phyloP scores from a whole-genome alignment of 2,329 filamentous ascomycete genomes.

The Phialemoniopsis sp. region DNA sequence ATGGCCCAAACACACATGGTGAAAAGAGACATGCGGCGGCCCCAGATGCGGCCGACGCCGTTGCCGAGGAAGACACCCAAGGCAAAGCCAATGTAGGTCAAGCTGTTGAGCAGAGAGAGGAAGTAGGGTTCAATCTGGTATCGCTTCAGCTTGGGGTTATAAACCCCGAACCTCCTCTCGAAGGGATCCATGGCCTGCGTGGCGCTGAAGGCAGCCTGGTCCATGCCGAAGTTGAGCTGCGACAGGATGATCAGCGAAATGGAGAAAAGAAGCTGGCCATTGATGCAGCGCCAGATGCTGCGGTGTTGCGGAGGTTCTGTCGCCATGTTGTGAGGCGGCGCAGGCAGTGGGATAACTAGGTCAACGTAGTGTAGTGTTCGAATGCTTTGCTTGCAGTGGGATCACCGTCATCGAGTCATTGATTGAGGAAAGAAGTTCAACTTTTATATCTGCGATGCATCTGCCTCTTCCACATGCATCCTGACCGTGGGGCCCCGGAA shows the following conservation, averaged over 20 bases:
- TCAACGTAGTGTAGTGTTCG: too few relatives aligned
- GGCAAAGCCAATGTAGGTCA: conserved; percentile 6
- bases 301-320: too few relatives aligned
- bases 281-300: too few relatives aligned
- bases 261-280: too few relatives aligned
- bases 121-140: conserved; percentile 5
- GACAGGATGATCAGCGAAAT: conserved; percentile 6
- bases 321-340: too few relatives aligned
- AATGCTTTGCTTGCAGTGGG: too few relatives aligned
- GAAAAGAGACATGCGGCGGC: conserved; percentile 9
- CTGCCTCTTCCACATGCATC: too few relatives aligned
- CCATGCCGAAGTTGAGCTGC: conserved; percentile 10
- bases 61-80: conserved; percentile 5
- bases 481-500: too few relatives aligned
- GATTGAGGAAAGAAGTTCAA: too few relatives aligned
- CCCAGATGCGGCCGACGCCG: conserved; percentile 7
- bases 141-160: background rate
- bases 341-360: too few relatives aligned
- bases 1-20: conserved; percentile 10
- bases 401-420: too few relatives aligned
- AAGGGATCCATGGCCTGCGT: conserved; percentile 9
- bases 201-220: conserved; percentile 6
- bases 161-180: conserved; percentile 8
- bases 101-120: conserved; percentile 5
- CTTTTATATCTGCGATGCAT: too few relatives aligned